Base-by-base conservation (phyloP, 352 stramenopile species). In the Globisporangium cederbergense region DNA sequence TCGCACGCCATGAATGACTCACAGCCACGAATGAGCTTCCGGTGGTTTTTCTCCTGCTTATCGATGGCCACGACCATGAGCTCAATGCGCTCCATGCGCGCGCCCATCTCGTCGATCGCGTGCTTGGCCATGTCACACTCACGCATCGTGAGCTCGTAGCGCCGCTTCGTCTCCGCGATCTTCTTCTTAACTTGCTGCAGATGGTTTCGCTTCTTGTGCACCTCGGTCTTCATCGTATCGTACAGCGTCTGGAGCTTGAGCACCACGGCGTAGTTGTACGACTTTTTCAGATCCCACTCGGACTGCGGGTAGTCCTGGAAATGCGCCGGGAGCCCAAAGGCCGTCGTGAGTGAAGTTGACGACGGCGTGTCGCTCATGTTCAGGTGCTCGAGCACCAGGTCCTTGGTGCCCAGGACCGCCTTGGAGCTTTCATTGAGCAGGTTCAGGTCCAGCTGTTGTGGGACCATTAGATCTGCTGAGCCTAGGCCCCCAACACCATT, bases 101-200 rank as follows among this genome's bases (percentile, higher is more conserved):
- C 65, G 14, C 72, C 79, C 84, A 95, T 95, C 73, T 93, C 86
- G 38, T 86, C 73, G 5, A 86, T 74, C 5, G 86, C 86, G 16
- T 83, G 77, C 58, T 88, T 84, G 54, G 84, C 84, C 81, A 92
- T 90, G 3, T 91, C 79, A 40, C 78, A 90, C 53, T 95, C 86
- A 7, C 82, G 82, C 74, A 91, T 88, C 46, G 79, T 78, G 34
- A 81, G 36, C 40, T 83, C 79, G 52, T 93, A 91, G 5, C 81
- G 78, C 18, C 72, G 67, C 36, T 77, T 64, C 7, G 81, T 91
- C 42, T 93, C 84, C 7, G 63, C 60, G 54, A 90, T 90, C 63
- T 89, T 89, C 10, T 73, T 67, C 43, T 83, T 83, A 3, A 93
- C 54, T 1, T 67, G 65, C n/a, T 83, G 73, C 30, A 93, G 58